These are phyloP conservation scores for Saccharomycopsis fodiens DNA, from an alignment of 805 yeast species.

Conservation along the genomic window DNA sequence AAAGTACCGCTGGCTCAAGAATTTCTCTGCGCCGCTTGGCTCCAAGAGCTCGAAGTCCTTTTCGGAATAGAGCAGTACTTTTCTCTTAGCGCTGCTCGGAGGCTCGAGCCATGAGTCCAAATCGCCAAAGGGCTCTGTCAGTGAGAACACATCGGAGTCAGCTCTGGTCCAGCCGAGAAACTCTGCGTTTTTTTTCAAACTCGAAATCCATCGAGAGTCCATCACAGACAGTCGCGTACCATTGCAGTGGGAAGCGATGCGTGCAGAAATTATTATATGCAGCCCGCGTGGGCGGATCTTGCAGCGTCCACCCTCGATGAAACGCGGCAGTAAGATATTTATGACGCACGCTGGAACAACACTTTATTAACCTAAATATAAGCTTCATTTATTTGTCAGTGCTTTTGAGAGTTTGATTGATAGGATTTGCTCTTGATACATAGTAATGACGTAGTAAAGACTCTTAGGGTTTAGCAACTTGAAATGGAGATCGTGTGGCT, in stretches of 20 bases:
- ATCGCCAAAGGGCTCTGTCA: neutral
- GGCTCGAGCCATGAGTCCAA: neutral
- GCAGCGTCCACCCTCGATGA: too few relatives aligned
- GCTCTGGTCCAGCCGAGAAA: neutral
- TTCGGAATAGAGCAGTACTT: neutral
- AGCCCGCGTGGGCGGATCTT: too few relatives aligned
- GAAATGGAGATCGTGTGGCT: too few relatives aligned
- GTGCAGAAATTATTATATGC: too few relatives aligned
- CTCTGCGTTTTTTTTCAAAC: neutral
- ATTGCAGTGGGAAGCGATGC: neutral
- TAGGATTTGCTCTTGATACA: too few relatives aligned
- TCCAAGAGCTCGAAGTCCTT: neutral
- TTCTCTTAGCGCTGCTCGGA: neutral
- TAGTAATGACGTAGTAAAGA: too few relatives aligned
- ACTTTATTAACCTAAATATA: too few relatives aligned
- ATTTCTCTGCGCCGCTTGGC: neutral
- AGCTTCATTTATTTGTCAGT: too few relatives aligned
- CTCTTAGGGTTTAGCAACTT: too few relatives aligned
- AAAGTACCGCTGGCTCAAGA: constrained; percentile 7
- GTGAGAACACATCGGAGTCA: neutral
- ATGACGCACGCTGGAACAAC: too few relatives aligned
- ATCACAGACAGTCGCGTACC: neutral
- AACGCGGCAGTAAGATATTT: too few relatives aligned
- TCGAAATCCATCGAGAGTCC: neutral
- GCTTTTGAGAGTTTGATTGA: too few relatives aligned